These are phyloP conservation scores for Trichoderma aggressivum DNA, from an alignment of 2,329 filamentous ascomycete genomes.

Conservation along the genomic window DNA sequence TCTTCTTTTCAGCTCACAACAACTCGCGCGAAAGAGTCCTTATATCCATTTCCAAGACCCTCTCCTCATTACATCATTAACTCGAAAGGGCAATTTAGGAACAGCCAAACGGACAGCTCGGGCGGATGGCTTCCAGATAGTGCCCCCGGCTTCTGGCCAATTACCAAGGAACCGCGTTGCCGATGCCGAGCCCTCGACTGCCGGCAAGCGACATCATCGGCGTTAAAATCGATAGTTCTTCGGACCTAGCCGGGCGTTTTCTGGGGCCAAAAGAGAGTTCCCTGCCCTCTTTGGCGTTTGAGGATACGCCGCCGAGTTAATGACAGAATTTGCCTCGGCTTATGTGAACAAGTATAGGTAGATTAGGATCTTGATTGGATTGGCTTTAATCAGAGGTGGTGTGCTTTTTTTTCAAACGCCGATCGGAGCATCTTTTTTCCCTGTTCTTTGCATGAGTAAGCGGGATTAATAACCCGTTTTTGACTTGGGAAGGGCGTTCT, in stretches of 20 bases:
- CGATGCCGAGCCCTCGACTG: not conserved
- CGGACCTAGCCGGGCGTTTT: not conserved
- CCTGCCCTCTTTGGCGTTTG: not conserved
- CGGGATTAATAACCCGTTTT: not conserved
- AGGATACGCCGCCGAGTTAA: not conserved
- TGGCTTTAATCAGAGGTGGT: not conserved
- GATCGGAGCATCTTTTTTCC: not conserved
- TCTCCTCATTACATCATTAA: not conserved
- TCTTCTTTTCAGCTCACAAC: not conserved
- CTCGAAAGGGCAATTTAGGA: not conserved
- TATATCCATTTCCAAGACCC: not conserved
- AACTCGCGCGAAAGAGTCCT: not conserved
- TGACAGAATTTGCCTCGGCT: conserved; percentile 1
- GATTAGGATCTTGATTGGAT: not conserved
- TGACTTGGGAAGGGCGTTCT: not conserved
- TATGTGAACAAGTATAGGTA: not conserved
- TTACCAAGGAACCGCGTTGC: not conserved
- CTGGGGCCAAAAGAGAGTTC: not conserved
- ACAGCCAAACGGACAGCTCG: not conserved
- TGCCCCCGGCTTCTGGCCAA: not conserved
- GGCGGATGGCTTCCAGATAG: not conserved
- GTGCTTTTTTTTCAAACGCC: not conserved
- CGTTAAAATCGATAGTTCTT: conserved; percentile 4
- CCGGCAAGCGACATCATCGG: not conserved
- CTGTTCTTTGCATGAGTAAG: not conserved